These are phyloP conservation scores for Fusarium tanahbumbuense DNA, from an alignment of 2,329 filamentous ascomycete species.

Conservation along the genomic window DNA sequence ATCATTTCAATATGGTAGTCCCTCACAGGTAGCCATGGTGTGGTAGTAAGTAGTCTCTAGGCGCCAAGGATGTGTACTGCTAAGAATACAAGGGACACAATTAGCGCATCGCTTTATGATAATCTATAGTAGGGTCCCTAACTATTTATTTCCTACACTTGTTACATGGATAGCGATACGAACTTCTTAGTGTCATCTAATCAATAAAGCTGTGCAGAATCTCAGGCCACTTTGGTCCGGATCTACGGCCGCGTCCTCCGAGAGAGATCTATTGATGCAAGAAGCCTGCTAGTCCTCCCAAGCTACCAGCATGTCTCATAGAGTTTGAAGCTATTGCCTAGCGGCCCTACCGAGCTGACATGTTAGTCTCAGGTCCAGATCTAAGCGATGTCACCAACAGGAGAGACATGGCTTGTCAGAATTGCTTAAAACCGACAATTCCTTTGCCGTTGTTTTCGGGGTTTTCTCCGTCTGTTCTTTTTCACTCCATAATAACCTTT, in stretches of 20 bases:
- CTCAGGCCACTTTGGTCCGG: neutral
- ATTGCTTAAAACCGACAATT: constrained; percentile 1
- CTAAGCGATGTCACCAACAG: neutral
- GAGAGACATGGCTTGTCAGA: constrained; percentile 11
- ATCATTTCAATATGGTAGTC: neutral
- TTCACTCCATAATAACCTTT: no score
- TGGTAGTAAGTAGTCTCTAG: neutral
- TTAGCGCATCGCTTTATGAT: rapidly evolving
- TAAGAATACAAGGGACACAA: neutral
- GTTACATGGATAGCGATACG: neutral
- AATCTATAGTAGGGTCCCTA: no score
- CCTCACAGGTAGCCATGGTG: neutral
- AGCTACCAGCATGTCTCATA: neutral
- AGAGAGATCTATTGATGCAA: neutral
- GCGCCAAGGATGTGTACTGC: neutral
- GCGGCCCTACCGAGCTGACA: neutral
- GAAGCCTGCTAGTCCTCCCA: neutral
- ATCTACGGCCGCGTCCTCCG: neutral
- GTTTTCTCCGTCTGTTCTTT: neutral
- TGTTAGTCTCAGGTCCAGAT: constrained; percentile 14
- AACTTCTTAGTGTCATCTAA: neutral
- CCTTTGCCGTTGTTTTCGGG: neutral
- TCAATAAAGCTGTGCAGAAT: neutral
- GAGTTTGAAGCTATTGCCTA: constrained; percentile 19
- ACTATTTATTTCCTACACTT: neutral